A percentile compares a stretch with the other conserved stretches of the same genome.
Evolutionary conservation across 2,329 filamentous ascomycete species (phyloP).

Genomic region (Fusarium sp.): DNA sequence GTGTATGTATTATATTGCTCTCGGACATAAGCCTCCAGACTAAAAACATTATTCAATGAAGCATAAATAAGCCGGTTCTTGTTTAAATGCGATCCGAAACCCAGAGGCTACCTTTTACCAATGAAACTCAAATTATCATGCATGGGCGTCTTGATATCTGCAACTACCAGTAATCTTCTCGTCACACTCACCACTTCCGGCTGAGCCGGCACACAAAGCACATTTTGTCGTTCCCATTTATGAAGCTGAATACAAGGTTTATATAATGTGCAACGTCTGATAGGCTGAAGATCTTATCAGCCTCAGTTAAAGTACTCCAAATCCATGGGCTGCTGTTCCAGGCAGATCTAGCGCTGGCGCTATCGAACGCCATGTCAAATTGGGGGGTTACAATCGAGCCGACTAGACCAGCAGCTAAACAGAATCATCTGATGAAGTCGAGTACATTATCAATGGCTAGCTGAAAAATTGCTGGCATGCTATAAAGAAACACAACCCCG

Average conservation of each 20-base stretch:
- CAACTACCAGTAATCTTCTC: background rate
- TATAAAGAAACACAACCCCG: background rate
- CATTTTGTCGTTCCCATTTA: accelerated
- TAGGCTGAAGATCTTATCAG: background rate
- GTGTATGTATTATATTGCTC: background rate
- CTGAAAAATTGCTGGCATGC: background rate
- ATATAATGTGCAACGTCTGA: background rate
- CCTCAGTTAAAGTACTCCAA: background rate
- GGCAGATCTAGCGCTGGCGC: background rate
- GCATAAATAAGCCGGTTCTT: background rate
- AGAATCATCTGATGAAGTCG: background rate
- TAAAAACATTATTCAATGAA: background rate
- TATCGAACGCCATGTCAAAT: background rate
- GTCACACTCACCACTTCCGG: background rate
- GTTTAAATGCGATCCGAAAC: background rate
- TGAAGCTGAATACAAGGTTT: background rate
- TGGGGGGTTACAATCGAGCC: background rate
- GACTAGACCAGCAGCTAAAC: background rate
- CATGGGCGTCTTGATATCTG: background rate
- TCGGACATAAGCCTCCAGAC: background rate
- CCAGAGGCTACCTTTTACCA: background rate
- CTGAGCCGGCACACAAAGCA: background rate
- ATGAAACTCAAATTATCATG: background rate
- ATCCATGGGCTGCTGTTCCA: background rate
- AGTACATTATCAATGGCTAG: background rate